Conservation (phyloP, 2,329 filamentous ascomycete species). For the Xylariaceae sp. region DNA sequence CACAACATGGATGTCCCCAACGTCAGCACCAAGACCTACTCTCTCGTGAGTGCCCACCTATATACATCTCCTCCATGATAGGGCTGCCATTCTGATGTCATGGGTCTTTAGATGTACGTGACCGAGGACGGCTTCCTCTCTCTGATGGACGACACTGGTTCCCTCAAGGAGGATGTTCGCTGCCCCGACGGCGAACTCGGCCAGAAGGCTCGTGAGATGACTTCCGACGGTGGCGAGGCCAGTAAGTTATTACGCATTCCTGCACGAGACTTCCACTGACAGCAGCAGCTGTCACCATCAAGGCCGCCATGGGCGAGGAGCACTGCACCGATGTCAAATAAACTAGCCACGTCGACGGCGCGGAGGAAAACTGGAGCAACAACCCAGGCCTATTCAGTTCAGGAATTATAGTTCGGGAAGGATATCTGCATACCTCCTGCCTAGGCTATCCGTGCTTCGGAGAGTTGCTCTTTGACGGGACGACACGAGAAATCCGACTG, state of each 20-base stretch:
- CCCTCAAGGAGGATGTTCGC: conserved; percentile 92
- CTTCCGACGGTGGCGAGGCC: conserved; percentile 79
- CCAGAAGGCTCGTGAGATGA: conserved; percentile 80
- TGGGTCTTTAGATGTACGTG: conserved; percentile 76
- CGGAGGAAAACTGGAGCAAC: background rate
- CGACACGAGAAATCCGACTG: background rate
- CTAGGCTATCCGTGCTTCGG: background rate
- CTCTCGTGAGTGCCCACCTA: conserved; percentile 18
- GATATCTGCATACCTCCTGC: background rate
- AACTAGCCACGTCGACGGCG: background rate
- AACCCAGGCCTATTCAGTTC: background rate
- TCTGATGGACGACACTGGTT: conserved; percentile 81
- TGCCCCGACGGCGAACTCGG: conserved; percentile 84
- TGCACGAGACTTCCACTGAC: conserved; percentile 12
- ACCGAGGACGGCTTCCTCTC: conserved; percentile 91
- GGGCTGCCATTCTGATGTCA: too few species aligned
- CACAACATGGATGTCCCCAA: conserved; percentile 97
- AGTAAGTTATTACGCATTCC: conserved; percentile 41
- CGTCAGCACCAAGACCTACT: conserved; percentile 94
- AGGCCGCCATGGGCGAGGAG: conserved; percentile 96
- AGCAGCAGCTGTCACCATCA: conserved; percentile 74
- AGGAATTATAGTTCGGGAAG: background rate
- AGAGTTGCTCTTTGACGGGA: background rate
- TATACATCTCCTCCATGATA: background rate
- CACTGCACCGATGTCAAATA: conserved; percentile 42